A percentile compares a stretch with the other conserved stretches of the same genome.
These are phyloP conservation scores for Cornus controversa DNA, from an alignment of 148 eudicot species.

Conservation along the genomic window DNA sequence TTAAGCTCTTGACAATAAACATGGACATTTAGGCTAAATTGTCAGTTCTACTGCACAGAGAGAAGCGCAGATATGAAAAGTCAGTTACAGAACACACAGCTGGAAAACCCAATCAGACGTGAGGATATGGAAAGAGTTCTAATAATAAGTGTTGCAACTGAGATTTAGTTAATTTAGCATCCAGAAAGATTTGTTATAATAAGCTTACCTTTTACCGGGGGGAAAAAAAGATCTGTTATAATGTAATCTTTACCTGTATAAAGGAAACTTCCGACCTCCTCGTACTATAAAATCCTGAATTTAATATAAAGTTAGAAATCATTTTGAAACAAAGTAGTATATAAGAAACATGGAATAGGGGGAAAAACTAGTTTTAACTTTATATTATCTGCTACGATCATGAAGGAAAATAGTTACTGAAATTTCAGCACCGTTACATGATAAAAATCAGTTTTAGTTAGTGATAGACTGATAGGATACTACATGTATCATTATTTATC, in stretches of 20 bases:
- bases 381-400: not conserved
- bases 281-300: slow-evolving; percentile 77
- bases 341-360: not conserved
- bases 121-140: not conserved
- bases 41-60: not conserved
- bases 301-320: slow-evolving; percentile 17
- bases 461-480: not conserved
- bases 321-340: slow-evolving; percentile 9
- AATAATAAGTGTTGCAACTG: not conserved
- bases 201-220: too few relatives aligned
- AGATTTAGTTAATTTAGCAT: not conserved
- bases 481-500: too few relatives aligned
- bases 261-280: slow-evolving; percentile 79
- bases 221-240: not conserved
- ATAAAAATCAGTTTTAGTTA: not conserved
- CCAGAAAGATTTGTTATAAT: not conserved
- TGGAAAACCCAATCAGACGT: not conserved
- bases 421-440: not conserved
- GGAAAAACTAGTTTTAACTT: not conserved
- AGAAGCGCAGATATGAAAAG: not conserved
- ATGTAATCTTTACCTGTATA: slow-evolving; percentile 65
- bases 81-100: not conserved
- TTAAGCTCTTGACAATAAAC: too few relatives aligned
- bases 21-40: too few relatives aligned
- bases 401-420: not conserved